Evolutionary conservation across 768 basidiomycete species (phyloP).

Genomic region (Strobilomyces confusus): DNA sequence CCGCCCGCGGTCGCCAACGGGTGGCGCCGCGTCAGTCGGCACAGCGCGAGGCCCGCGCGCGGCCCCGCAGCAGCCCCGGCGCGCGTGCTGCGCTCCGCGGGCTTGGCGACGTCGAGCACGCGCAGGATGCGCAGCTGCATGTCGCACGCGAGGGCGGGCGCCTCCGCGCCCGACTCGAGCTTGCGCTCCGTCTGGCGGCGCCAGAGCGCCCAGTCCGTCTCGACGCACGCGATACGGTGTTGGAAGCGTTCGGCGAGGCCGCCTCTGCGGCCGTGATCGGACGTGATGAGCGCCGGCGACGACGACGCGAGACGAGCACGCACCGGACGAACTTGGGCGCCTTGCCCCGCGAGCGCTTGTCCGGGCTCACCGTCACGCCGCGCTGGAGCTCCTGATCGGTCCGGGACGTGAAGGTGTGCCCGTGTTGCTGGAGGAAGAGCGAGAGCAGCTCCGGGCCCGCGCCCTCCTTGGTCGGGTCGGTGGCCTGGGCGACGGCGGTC

Average conservation of each 20-base stretch:
- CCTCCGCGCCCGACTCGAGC: conserved; percentile 24
- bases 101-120: conserved; percentile 35
- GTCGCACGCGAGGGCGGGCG: conserved; percentile 30
- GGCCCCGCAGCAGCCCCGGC: conserved; percentile 17
- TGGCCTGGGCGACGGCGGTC: conserved; percentile 50
- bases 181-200: conserved; percentile 45
- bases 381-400: conserved; percentile 39
- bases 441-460: conserved; percentile 49
- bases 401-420: conserved; percentile 32
- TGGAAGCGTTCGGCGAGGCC: conserved; percentile 53
- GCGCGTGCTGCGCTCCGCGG: conserved; percentile 28
- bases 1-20: conserved; percentile 12
- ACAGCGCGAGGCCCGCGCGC: conserved; percentile 41
- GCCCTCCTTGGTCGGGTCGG: conserved; percentile 48
- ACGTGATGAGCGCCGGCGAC: not conserved
- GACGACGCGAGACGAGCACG: conserved; percentile 11
- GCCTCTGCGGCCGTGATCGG: conserved; percentile 35
- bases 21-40: conserved; percentile 30
- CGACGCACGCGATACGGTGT: conserved; percentile 38
- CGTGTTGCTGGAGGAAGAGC: conserved; percentile 48
- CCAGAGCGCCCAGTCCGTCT: conserved; percentile 51
- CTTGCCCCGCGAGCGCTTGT: conserved; percentile 45
- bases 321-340: conserved; percentile 47
- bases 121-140: conserved; percentile 42
- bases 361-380: conserved; percentile 57